Evolutionary conservation across 1,284 basidiomycete species (phyloP).

Genomic region (Trichosporon faecale): DNA sequence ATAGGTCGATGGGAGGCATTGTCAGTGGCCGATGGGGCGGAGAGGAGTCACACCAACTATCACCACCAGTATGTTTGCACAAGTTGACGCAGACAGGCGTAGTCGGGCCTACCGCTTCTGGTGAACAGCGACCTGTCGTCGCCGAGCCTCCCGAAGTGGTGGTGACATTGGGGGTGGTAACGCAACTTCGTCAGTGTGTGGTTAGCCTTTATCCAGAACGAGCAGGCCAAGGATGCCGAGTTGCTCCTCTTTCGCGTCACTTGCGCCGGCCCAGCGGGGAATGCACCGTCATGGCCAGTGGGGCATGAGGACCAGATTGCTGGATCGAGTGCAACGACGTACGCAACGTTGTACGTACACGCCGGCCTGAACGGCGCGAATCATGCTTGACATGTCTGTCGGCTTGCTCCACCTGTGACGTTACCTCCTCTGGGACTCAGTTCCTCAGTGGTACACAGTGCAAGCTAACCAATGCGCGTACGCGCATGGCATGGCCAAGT

Average conservation of each 20-base stretch:
- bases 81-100: too few relatives aligned
- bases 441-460: too few relatives aligned
- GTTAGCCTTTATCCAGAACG: background rate
- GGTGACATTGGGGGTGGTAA: background rate
- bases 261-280: too few relatives aligned
- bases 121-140: background rate
- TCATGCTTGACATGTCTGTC: slow-evolving; percentile 3
- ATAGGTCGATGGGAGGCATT: too few relatives aligned
- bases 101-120: background rate
- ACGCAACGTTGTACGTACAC: background rate
- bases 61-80: too few relatives aligned
- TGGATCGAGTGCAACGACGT: background rate
- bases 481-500: too few relatives aligned
- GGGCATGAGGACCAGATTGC: background rate
- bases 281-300: background rate
- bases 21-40: too few relatives aligned
- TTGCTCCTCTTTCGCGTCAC: too few relatives aligned
- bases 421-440: background rate
- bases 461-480: too few relatives aligned
- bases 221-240: background rate
- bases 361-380: background rate
- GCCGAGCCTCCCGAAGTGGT: background rate
- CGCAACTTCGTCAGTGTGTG: background rate
- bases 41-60: too few relatives aligned
- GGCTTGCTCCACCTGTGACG: background rate